Base-by-base conservation (phyloP, 164 flowering plant genomes). In the Cinnamomum chago region DNA sequence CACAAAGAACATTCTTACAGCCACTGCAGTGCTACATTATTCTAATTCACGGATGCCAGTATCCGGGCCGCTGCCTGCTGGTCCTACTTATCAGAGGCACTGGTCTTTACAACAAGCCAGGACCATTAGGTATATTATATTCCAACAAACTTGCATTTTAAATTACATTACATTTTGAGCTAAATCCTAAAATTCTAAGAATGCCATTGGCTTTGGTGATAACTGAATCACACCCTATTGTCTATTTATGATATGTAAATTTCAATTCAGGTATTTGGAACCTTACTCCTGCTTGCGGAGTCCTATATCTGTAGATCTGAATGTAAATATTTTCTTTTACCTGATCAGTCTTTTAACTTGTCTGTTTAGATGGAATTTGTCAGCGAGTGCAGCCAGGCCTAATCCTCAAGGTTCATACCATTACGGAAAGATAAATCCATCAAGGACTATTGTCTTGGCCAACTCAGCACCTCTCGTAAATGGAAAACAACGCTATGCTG, bases 391-490 rank as follows among this genome's bases (percentile, higher is more conserved):
- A 52, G 90, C 90, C 12, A 83, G 88, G 76, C 91, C 91, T 2
- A 86, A 88, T 75, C 90, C 90, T 73, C 91, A 88, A 74, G 91
- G 90, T 20, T 86, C 91, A 3, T 88, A 35, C 79, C 91, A 85
- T 68, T 88, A 88, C 66, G 91, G 91, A 27, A 78, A 65, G 40
- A 88, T 88, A 24, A 70, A 68, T 28, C 62, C 80, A 22, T 62
- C 82, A 51, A 83, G 81, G 70, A 86, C 87, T 7, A 51, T 88
- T 35, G 74, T 84, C 15, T 75, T 88, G 27, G 81, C 79, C 23
- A 86, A 86, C 67, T 74, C 90, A 2, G 85, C 76, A 1, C 23
- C 83, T 4, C 72, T 52, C 5, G 81, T 90, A 3, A 79, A 83
- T 68, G 90, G 86, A 1, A 86, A 82, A 78, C 76, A 72, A 2